phyloP scores from a whole-genome alignment of 257 asterid species.

The Capsicum rhomboideum region DNA sequence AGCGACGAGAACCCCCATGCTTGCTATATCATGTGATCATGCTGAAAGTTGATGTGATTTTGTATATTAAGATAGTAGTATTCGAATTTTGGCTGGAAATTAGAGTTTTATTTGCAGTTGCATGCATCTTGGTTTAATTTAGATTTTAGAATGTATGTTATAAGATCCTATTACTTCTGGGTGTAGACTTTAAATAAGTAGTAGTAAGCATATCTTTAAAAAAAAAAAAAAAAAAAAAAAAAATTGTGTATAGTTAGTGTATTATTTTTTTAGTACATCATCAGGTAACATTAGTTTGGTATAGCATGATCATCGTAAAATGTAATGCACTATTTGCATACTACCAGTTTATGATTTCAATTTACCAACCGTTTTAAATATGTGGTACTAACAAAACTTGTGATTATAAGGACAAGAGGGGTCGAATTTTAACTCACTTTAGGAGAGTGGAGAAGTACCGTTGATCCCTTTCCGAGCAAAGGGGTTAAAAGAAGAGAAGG shows the following conservation, averaged over 20 bases:
- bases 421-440: neutral
- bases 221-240: no score
- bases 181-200: neutral
- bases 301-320: no score
- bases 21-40: slow-evolving; percentile 48
- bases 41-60: neutral
- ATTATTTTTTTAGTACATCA: no score
- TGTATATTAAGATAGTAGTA: neutral
- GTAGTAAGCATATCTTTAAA: neutral
- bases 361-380: neutral
- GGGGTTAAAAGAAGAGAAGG: neutral
- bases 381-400: neutral
- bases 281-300: no score
- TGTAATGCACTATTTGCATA: neutral
- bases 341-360: neutral
- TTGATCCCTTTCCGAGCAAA: neutral
- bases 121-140: neutral
- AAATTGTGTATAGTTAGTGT: no score
- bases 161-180: neutral
- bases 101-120: neutral
- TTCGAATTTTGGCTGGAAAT: neutral
- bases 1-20: slow-evolving; percentile 84
- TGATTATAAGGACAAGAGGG: neutral
- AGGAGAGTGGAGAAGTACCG: neutral
- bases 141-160: neutral